Evolutionary conservation across 495 filamentous ascomycete genomes (phyloP).

Genomic region (Ascobolus immersus): DNA sequence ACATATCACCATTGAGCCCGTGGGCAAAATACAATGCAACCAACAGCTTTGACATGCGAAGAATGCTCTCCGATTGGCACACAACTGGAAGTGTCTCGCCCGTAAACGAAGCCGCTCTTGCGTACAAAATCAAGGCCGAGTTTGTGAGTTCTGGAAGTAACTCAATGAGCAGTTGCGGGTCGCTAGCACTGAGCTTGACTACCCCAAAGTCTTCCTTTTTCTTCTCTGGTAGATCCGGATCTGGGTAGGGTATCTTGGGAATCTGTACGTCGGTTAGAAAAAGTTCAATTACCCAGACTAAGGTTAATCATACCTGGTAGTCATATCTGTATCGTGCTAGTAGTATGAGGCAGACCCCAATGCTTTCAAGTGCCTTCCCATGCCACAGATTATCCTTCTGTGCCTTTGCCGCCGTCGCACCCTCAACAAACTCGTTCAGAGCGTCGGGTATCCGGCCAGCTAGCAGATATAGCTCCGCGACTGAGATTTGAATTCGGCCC

Average conservation of each 20-base stretch:
- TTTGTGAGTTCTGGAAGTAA: conserved; percentile 52
- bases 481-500: conserved; percentile 50
- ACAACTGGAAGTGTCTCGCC: conserved; percentile 60
- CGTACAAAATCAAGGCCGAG: conserved; percentile 61
- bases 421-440: conserved; percentile 58
- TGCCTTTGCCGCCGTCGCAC: conserved; percentile 46
- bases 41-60: conserved; percentile 52
- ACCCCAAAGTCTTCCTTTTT: no score
- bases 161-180: conserved; percentile 34
- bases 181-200: conserved; percentile 20
- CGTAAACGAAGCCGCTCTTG: conserved; percentile 43
- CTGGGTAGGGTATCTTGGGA: conserved; percentile 34
- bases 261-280: conserved; percentile 22
- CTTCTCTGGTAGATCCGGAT: no score
- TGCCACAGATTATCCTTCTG: conserved; percentile 89
- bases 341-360: conserved; percentile 57
- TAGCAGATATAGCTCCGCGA: conserved; percentile 67
- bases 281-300: no score
- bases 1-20: conserved; percentile 40
- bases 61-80: conserved; percentile 54
- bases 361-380: conserved; percentile 76
- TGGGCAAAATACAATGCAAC: conserved; percentile 40
- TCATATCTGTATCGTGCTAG: conserved; percentile 65
- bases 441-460: conserved; percentile 80
- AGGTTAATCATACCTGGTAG: conserved; percentile 38